Percentiles rank a stretch among this genome's conserved stretches.
Evolutionary conservation across 805 yeast genomes (phyloP).

Genomic region (Candida endomychidarum): DNA sequence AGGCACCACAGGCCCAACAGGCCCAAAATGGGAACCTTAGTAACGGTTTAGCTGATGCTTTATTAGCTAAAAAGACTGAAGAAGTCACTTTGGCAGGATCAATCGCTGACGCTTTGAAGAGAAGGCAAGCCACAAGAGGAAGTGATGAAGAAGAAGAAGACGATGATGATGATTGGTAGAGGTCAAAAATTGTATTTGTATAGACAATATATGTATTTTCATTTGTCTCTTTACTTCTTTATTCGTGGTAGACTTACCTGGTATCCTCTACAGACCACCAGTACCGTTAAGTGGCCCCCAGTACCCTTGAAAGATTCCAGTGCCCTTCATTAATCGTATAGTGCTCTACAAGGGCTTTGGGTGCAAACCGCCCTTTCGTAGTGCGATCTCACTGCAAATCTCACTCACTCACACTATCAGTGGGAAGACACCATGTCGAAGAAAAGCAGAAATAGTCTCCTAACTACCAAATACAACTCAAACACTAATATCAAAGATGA

Average conservation of each 20-base stretch:
- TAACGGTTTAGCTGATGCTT: constrained; percentile 67
- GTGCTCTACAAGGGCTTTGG: no score
- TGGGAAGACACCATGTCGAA: constrained; percentile 23
- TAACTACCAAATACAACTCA: constrained; percentile 21
- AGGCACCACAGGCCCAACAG: constrained; percentile 19
- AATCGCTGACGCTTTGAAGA: constrained; percentile 82
- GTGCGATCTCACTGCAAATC: no score
- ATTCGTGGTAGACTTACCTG: no score
- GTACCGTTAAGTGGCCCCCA: no score
- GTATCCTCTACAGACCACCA: no score
- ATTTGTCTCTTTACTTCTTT: no score
- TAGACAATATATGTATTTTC: constrained; percentile 1
- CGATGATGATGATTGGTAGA: constrained; percentile 41
- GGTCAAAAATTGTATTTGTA: neutral
- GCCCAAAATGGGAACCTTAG: constrained; percentile 19
- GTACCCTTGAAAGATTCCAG: no score
- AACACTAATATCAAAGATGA: constrained; percentile 26
- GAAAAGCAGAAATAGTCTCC: constrained; percentile 27
- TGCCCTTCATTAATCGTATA: no score
- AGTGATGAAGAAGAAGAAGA: constrained; percentile 72
- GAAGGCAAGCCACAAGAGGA: constrained; percentile 62
- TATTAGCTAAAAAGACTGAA: constrained; percentile 60
- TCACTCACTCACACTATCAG: no score
- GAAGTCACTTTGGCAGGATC: constrained; percentile 74
- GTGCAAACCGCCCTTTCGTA: no score